Evolutionary conservation across 495 filamentous ascomycete genomes (phyloP).

Genomic region (Mytilinidion resinicola): DNA sequence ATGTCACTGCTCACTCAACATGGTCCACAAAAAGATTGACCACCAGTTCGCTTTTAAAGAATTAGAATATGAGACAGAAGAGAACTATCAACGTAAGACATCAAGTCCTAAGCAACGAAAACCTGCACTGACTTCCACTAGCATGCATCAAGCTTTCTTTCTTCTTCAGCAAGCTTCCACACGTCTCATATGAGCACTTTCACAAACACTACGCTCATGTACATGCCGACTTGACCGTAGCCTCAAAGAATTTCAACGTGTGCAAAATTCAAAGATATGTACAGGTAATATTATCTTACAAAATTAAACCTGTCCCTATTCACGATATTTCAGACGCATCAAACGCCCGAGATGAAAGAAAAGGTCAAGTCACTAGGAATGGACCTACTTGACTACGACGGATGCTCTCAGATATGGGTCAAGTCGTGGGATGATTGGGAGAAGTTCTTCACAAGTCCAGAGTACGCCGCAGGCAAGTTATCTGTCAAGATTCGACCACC

Average conservation of each 20-base stretch:
- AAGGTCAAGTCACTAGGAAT: slow-evolving; percentile 27
- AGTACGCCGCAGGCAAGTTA: slow-evolving; percentile 11
- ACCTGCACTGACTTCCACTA: neutral
- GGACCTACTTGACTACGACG: slow-evolving; percentile 30
- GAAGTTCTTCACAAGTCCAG: slow-evolving; percentile 22
- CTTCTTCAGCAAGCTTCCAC: slow-evolving; percentile 33
- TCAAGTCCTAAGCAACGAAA: too few species aligned
- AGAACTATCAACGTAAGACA: slow-evolving; percentile 30
- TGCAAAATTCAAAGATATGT: slow-evolving; percentile 31
- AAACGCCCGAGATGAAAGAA: slow-evolving; percentile 29
- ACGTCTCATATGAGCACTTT: slow-evolving; percentile 33
- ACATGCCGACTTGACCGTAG: slow-evolving; percentile 29
- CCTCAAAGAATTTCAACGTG: slow-evolving; percentile 25
- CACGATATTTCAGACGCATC: slow-evolving; percentile 11
- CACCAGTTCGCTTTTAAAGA: slow-evolving; percentile 24
- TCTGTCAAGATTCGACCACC: too few species aligned
- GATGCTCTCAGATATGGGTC: slow-evolving; percentile 31
- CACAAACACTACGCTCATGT: slow-evolving; percentile 33
- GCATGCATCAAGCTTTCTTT: slow-evolving; percentile 32
- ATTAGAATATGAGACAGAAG: slow-evolving; percentile 25
- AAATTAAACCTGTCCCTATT: neutral
- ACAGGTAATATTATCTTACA: slow-evolving; percentile 10
- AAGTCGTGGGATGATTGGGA: slow-evolving; percentile 31
- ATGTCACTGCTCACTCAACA: neutral
- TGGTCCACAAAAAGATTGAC: slow-evolving; percentile 32